A percentile compares a stretch with the other conserved stretches of the same genome.
Conservation (phyloP, 1,284 basidiomycete genomes). For the Irpex rosettiformis region DNA sequence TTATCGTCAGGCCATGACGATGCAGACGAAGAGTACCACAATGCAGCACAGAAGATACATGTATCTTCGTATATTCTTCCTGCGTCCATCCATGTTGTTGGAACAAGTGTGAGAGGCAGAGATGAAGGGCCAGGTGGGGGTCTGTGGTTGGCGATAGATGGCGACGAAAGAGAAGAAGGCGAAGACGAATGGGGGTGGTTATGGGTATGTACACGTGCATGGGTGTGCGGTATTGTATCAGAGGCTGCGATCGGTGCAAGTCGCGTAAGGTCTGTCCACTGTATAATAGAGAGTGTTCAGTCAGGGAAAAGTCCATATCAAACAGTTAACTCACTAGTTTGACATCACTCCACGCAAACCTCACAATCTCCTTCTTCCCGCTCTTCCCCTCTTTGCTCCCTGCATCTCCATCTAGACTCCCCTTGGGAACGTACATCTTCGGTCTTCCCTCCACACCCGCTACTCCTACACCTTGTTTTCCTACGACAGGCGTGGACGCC, state of each 20-base stretch:
- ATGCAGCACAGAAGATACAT: constrained; percentile 71
- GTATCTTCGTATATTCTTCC: constrained; percentile 82
- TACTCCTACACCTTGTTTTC: background rate
- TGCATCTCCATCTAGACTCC: background rate
- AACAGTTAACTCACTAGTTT: constrained; percentile 63
- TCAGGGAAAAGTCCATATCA: too few relatives aligned
- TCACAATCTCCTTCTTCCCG: constrained; percentile 33
- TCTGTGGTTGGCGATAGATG: constrained; percentile 6
- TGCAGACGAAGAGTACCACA: constrained; percentile 48
- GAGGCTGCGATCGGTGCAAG: constrained; percentile 40
- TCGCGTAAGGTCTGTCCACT: constrained; percentile 75
- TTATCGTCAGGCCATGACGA: constrained; percentile 45
- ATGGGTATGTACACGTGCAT: background rate
- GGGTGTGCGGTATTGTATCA: constrained; percentile 5
- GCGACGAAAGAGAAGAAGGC: constrained; percentile 1
- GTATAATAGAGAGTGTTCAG: too few relatives aligned
- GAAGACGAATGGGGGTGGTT: constrained; percentile 5
- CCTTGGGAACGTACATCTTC: background rate
- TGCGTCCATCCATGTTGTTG: constrained; percentile 45
- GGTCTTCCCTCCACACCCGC: constrained; percentile 1
- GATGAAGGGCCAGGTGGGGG: constrained; percentile 29
- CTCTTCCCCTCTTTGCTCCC: background rate
- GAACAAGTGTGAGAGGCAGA: constrained; percentile 35
- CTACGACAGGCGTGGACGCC: background rate
- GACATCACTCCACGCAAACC: constrained; percentile 79